These are phyloP conservation scores for Bathelium albidoporum DNA, from an alignment of 495 filamentous ascomycete genomes.

Conservation along the genomic window DNA sequence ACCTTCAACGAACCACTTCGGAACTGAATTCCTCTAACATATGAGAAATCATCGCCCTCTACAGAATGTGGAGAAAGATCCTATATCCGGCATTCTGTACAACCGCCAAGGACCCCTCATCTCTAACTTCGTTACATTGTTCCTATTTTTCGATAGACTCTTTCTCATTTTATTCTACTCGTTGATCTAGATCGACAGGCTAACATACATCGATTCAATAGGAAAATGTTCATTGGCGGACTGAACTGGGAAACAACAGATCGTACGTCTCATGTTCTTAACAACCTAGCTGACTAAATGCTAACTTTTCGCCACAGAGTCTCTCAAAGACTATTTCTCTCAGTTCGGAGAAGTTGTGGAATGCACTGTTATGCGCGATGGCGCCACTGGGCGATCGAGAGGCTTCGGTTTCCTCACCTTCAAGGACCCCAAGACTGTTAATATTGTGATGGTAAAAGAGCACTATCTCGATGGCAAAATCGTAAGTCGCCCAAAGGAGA, in stretches of 20 bases:
- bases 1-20: no score
- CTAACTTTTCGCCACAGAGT: conserved; percentile 50
- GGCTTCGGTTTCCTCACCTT: conserved; percentile 98
- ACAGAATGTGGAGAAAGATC: background rate
- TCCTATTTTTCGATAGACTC: background rate
- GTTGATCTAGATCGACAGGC: background rate
- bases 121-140: background rate
- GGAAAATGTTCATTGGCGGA: conserved; percentile 99
- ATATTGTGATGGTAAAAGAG: conserved; percentile 99
- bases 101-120: no score
- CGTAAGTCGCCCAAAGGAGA: conserved; percentile 48
- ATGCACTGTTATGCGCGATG: conserved; percentile 97
- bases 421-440: conserved; percentile 92
- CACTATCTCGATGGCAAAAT: conserved; percentile 97
- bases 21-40: no score
- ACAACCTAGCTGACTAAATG: no score
- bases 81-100: background rate
- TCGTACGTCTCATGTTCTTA: conserved; percentile 56
- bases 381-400: conserved; percentile 82
- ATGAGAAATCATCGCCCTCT: background rate
- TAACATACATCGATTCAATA: conserved; percentile 30
- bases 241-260: conserved; percentile 99
- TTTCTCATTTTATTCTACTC: no score
- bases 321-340: conserved; percentile 95
- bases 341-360: conserved; percentile 95